A percentile compares a stretch with the other conserved stretches of the same genome.
These are phyloP conservation scores for Gossypioides kirkii DNA, from an alignment of 345 rosid species.

Conservation along the genomic window DNA sequence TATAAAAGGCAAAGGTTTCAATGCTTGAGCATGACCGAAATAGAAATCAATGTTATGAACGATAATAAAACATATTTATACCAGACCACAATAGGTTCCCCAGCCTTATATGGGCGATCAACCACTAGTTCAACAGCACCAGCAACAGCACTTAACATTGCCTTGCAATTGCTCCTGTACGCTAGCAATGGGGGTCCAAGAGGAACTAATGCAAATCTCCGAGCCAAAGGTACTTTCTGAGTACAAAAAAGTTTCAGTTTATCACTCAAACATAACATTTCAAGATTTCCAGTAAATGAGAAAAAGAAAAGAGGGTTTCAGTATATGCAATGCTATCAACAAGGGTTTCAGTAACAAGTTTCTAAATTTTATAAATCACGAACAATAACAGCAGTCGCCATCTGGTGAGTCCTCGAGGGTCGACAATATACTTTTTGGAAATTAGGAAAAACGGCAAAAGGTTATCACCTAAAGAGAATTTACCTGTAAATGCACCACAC, in stretches of 20 bases:
- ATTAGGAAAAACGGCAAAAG: background rate
- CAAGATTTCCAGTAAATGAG: background rate
- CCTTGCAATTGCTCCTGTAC: conserved; percentile 86
- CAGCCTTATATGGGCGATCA: conserved; percentile 81
- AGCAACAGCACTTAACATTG: conserved; percentile 81
- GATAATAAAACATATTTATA: conserved; percentile 22
- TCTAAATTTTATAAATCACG: conserved; percentile 3
- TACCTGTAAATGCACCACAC: conserved; percentile 98
- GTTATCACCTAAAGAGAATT: background rate
- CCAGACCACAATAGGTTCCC: conserved; percentile 92
- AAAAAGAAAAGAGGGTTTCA: background rate
- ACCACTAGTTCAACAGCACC: conserved; percentile 83
- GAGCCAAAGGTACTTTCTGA: conserved; percentile 94
- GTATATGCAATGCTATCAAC: conserved; percentile 2
- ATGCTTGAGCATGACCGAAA: conserved; percentile 20
- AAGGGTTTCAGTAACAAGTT: background rate
- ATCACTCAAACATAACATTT: conserved; percentile 15
- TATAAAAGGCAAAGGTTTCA: conserved; percentile 12
- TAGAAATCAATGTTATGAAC: conserved; percentile 12
- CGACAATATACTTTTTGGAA: background rate
- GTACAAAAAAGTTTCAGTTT: conserved; percentile 17
- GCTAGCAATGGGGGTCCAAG: conserved; percentile 97
- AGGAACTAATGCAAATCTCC: conserved; percentile 97
- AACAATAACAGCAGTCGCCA: background rate
- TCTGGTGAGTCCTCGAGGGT: background rate